Evolutionary conservation across 805 yeast genomes (phyloP).

Genomic region (Scheffersomyces ergatensis): DNA sequence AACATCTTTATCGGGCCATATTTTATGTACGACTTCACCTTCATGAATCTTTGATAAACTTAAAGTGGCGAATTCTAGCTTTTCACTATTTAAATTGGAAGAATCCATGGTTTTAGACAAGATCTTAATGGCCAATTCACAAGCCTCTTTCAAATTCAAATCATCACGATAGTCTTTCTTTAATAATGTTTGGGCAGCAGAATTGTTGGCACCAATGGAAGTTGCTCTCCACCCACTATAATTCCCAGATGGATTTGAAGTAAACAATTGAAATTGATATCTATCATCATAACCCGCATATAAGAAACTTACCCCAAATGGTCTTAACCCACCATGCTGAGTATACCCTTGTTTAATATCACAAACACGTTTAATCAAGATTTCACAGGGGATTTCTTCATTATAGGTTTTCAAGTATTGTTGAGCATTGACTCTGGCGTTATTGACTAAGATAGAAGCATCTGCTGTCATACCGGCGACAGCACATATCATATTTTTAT

Average conservation of each 20-base stretch:
- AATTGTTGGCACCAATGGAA: constrained; percentile 91
- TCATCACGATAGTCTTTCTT: constrained; percentile 94
- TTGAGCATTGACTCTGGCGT: constrained; percentile 85
- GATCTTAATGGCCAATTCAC: constrained; percentile 85
- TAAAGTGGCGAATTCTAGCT: constrained; percentile 87
- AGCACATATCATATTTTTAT: constrained; percentile 82
- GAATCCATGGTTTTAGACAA: constrained; percentile 92
- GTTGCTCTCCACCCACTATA: constrained; percentile 99
- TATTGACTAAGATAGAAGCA: constrained; percentile 85
- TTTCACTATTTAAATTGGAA: constrained; percentile 80
- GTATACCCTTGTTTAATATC: constrained; percentile 97
- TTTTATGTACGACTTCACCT: constrained; percentile 60
- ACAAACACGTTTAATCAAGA: constrained; percentile 82
- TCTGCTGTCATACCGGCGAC: constrained; percentile 99
- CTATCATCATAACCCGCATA: constrained; percentile 95
- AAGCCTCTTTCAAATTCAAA: constrained; percentile 68
- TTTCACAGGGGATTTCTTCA: constrained; percentile 92
- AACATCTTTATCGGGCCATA: constrained; percentile 80
- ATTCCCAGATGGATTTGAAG: constrained; percentile 96
- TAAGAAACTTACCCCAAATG: constrained; percentile 94
- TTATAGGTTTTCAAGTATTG: constrained; percentile 79
- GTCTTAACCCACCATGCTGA: constrained; percentile 97
- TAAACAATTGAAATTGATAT: constrained; percentile 86
- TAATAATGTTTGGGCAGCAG: constrained; percentile 92
- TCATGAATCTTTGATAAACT: constrained; percentile 44